These are phyloP conservation scores for Lepiota brunneoincarnata DNA, from an alignment of 768 basidiomycete species.

Conservation along the genomic window DNA sequence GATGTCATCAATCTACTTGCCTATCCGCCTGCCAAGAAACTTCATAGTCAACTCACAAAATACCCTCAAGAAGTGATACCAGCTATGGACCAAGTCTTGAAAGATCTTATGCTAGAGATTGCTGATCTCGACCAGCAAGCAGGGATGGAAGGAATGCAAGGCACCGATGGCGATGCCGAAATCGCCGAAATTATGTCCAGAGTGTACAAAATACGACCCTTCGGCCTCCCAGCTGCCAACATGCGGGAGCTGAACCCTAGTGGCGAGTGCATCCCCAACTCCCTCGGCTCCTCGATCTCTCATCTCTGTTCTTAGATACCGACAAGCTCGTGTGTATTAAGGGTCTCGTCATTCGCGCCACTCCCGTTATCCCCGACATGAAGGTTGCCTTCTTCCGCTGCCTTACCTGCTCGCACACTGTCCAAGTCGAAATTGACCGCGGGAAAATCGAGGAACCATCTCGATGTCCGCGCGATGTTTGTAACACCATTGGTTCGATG, in stretches of 20 bases:
- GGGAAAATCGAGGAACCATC: slow-evolving; percentile 94
- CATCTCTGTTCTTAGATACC: slow-evolving; percentile 62
- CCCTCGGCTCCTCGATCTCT: not conserved
- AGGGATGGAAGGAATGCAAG: slow-evolving; percentile 73
- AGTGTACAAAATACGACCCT: slow-evolving; percentile 93
- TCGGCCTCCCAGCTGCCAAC: slow-evolving; percentile 78
- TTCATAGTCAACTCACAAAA: slow-evolving; percentile 80
- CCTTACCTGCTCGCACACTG: slow-evolving; percentile 92
- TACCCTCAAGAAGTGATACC: slow-evolving; percentile 98
- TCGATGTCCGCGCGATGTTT: slow-evolving; percentile 91
- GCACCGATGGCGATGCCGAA: slow-evolving; percentile 75
- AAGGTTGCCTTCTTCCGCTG: slow-evolving; percentile 98
- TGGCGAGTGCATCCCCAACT: slow-evolving; percentile 45
- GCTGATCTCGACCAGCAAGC: slow-evolving; percentile 78
- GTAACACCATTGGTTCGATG: slow-evolving; percentile 86
- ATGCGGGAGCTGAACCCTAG: slow-evolving; percentile 95
- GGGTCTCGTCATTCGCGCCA: slow-evolving; percentile 95
- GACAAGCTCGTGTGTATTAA: slow-evolving; percentile 97
- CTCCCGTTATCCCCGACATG: slow-evolving; percentile 99
- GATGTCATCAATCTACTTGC: slow-evolving; percentile 84
- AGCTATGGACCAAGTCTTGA: slow-evolving; percentile 94
- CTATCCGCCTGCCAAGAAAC: slow-evolving; percentile 80
- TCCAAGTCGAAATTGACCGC: slow-evolving; percentile 96
- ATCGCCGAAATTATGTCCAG: slow-evolving; percentile 84
- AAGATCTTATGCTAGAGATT: slow-evolving; percentile 87